Base-by-base conservation (phyloP, 2,329 filamentous ascomycete genomes). In the Magnaporthales sp. region DNA sequence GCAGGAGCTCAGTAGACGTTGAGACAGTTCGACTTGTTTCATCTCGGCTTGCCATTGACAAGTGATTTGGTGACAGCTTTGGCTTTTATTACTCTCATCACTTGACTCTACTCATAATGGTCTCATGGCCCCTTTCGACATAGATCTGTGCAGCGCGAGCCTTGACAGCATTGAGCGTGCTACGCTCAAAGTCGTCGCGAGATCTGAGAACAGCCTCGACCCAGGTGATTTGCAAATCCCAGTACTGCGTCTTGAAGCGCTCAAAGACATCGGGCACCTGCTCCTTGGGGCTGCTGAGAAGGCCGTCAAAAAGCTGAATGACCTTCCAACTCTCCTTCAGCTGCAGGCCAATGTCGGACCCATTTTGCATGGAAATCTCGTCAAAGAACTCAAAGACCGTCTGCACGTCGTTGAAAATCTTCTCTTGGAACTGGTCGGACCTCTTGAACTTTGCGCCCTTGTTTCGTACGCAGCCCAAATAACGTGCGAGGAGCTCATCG, bases 221-320 rank as follows among this genome's bases (percentile, higher is more conserved):
- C 95, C 95, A 99, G 62, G 89, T 90, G 68, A 98, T 89, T 77
- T 96, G 92, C 75, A 98, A 81, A 78, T 99, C 95, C 91, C 94
- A 97, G 77, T 97, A 97, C 62, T 86, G 84, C 54, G 79, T 81
- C 83, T 97, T 98, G 80, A 99, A 94, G 5, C 82, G 80, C 72
- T 90, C 90, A 74, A 96, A 98, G 1, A 91, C 88, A 65, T 91
- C 87, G 19, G 92, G 87, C 0, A 97, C 83, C 27, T 81, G 83
- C 31, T 88, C 84, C 64, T 89, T 89, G 74, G 95, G 92, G 31
- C 89, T 87, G 3, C 88, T 87, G n/a, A 99, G 82, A 68, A 99
- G 80, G 62, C 87, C 84, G 24, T 96, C 83, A 73, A 99, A 93
- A 73, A 86, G 86, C 77, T 97, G 91, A 8, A 96, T 92, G 22